Conservation (phyloP, 2,329 filamentous ascomycete species). For the Aspergillus sp. region DNA sequence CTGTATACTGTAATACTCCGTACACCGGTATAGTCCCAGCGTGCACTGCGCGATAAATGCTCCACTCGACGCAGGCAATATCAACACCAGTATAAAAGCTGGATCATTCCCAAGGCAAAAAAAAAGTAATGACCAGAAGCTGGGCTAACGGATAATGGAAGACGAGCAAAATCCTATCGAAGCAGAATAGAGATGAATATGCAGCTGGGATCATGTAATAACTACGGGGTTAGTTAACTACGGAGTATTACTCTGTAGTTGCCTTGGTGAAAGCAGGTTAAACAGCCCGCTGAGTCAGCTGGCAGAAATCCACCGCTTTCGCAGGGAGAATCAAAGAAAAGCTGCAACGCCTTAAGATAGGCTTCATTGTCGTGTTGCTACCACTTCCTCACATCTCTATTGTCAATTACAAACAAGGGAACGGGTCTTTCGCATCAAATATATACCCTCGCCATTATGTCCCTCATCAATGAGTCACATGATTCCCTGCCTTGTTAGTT, state of each 20-base stretch:
- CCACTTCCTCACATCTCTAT: background rate
- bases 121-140: too few relatives aligned
- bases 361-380: background rate
- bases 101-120: too few relatives aligned
- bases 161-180: too few relatives aligned
- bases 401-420: background rate
- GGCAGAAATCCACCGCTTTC: slow-evolving; percentile 2
- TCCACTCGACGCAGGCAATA: too few relatives aligned
- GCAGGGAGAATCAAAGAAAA: background rate
- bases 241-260: background rate
- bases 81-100: too few relatives aligned
- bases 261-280: background rate
- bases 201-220: too few relatives aligned
- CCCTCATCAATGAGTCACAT: slow-evolving; percentile 60
- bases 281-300: background rate
- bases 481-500: slow-evolving; percentile 73
- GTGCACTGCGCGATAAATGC: too few relatives aligned
- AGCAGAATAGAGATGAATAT: too few relatives aligned
- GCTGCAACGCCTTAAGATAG: background rate
- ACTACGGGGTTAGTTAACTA: too few relatives aligned
- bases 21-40: too few relatives aligned
- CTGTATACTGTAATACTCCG: too few relatives aligned
- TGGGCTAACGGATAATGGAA: too few relatives aligned
- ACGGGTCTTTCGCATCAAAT: background rate
- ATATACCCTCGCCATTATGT: slow-evolving; percentile 42